phyloP scores from a whole-genome alignment of 2,329 filamentous ascomycete genomes.

The Cryphonectria carpinicola region DNA sequence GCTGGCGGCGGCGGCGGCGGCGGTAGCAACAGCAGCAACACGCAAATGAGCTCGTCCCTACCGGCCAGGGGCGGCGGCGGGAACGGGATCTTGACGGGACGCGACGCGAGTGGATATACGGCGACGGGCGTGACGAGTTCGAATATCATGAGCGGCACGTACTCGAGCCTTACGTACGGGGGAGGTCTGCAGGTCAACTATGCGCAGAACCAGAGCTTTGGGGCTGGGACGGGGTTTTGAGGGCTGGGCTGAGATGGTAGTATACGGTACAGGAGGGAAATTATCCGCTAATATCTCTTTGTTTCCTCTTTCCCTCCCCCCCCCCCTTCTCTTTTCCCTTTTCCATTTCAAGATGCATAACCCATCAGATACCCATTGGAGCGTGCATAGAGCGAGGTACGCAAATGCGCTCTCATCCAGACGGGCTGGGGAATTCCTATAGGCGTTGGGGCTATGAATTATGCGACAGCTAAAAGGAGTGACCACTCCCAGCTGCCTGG shows the following conservation, averaged over 20 bases:
- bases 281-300: background rate
- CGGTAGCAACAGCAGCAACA: background rate
- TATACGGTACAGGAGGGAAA: background rate
- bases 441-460: background rate
- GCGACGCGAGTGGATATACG: slow-evolving; percentile 30
- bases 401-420: background rate
- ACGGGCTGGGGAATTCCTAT: background rate
- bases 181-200: slow-evolving; percentile 30
- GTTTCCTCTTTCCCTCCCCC: background rate
- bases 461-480: too few relatives aligned
- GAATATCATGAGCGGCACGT: slow-evolving; percentile 23
- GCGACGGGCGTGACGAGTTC: slow-evolving; percentile 25
- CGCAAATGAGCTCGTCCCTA: background rate
- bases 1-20: background rate
- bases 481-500: too few relatives aligned
- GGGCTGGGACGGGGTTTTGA: background rate
- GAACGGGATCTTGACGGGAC: slow-evolving; percentile 18
- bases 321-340: background rate
- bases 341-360: background rate
- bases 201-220: slow-evolving; percentile 25
- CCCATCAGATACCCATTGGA: background rate
- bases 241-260: background rate
- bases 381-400: background rate
- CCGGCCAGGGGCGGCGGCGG: background rate
- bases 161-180: slow-evolving; percentile 29